Conservation (phyloP, 495 filamentous ascomycete genomes). For the Xylaria acuta region DNA sequence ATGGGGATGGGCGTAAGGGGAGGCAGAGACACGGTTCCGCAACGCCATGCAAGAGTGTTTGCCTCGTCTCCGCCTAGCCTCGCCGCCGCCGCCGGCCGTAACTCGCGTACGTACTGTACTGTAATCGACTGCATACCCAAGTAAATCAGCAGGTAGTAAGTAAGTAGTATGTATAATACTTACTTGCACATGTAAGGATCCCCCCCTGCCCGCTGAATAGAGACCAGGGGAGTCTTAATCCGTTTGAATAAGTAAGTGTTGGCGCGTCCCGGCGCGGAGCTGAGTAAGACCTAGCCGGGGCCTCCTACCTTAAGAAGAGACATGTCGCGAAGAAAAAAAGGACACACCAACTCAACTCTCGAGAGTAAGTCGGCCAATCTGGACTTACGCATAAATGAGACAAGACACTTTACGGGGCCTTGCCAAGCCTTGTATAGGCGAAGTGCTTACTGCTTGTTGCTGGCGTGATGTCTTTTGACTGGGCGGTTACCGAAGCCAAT, state of each 20-base stretch:
- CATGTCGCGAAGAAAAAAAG: constrained; percentile 9
- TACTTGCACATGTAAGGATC: no score
- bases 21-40: not conserved
- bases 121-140: no score
- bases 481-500: not conserved
- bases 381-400: constrained; percentile 8
- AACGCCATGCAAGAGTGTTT: constrained; percentile 11
- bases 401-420: not conserved
- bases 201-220: not conserved
- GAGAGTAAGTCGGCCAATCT: not conserved
- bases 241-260: not conserved
- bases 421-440: not conserved
- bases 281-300: constrained; percentile 19
- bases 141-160: no score
- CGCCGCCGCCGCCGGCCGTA: not conserved
- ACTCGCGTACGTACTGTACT: not conserved
- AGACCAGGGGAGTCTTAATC: constrained; percentile 6
- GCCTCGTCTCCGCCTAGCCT: constrained; percentile 4
- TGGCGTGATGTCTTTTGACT: not conserved
- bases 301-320: constrained; percentile 7
- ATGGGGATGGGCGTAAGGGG: no score
- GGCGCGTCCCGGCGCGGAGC: constrained; percentile 8
- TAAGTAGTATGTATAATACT: no score
- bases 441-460: not conserved
- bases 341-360: not conserved